Conservation (phyloP, 805 yeast genomes). For the Ogataea henricii region DNA sequence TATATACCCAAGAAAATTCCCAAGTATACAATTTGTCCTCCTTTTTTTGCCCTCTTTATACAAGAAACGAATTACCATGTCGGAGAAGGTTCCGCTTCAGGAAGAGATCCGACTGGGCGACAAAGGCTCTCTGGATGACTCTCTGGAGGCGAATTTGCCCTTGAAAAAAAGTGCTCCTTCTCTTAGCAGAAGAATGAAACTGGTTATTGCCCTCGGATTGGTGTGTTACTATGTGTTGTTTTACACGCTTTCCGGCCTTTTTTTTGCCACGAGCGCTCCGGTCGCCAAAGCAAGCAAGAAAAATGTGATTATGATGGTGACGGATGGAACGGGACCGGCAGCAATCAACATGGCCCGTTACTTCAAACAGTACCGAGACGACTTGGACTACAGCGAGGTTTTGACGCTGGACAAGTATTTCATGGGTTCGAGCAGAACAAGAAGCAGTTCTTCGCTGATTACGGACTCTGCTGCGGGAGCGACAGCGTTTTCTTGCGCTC, state of each 20-base stretch:
- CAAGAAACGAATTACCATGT: too few species aligned
- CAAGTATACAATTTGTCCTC: too few species aligned
- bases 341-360: constrained; percentile 78
- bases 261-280: too few species aligned
- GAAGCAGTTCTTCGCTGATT: constrained; percentile 72
- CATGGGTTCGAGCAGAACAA: constrained; percentile 83
- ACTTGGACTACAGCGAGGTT: constrained; percentile 54
- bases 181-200: not conserved
- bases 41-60: too few species aligned
- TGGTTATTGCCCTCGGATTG: not conserved
- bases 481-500: constrained; percentile 85
- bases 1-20: not conserved
- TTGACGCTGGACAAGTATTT: constrained; percentile 66
- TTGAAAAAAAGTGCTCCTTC: not conserved
- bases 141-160: not conserved
- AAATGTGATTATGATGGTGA: constrained; percentile 83
- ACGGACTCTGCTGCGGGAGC: constrained; percentile 99
- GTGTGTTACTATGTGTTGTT: constrained; percentile 7
- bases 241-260: constrained; percentile 5
- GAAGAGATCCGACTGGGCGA: not conserved
- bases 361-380: constrained; percentile 63
- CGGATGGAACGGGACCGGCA: constrained; percentile 96
- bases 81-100: too few species aligned
- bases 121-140: not conserved
- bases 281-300: too few species aligned